phyloP scores from a whole-genome alignment of 257 asterid genomes.

The Buddleja alternifolia region DNA sequence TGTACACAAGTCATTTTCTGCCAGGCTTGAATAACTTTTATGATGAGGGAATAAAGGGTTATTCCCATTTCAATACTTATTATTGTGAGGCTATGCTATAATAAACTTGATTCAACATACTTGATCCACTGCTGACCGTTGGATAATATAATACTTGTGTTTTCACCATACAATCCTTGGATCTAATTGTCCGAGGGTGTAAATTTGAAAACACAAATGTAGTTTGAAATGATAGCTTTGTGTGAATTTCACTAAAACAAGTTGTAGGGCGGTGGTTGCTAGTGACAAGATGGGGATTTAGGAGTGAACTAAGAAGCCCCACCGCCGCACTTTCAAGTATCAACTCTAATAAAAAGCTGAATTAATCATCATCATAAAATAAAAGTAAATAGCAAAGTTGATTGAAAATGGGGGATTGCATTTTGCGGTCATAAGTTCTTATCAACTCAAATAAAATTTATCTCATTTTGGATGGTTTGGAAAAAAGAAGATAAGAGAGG shows the following conservation, averaged over 20 bases:
- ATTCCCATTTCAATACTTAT: no score
- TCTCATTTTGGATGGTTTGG: constrained; percentile 23
- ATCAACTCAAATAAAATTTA: constrained; percentile 11
- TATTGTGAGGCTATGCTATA: no score
- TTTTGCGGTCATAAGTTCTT: constrained; percentile 16
- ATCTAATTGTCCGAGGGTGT: constrained; percentile 18
- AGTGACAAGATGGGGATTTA: constrained; percentile 24
- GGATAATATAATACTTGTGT: no score
- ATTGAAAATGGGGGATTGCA: constrained; percentile 1
- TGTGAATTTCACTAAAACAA: constrained; percentile 16
- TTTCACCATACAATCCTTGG: no score
- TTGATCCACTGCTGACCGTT: no score
- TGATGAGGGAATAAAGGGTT: not conserved
- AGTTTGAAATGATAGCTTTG: constrained; percentile 26
- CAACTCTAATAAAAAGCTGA: constrained; percentile 8
- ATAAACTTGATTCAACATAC: no score
- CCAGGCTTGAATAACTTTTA: not conserved
- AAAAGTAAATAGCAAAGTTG: not conserved
- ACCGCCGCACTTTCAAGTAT: not conserved
- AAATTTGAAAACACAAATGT: constrained; percentile 11
- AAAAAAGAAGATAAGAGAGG: not conserved
- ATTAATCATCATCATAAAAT: not conserved
- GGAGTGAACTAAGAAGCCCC: constrained; percentile 18
- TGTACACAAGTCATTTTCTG: no score
- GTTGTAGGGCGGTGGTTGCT: constrained; percentile 2